Conservation (phyloP, 805 yeast species). For the Candida schatavii region DNA sequence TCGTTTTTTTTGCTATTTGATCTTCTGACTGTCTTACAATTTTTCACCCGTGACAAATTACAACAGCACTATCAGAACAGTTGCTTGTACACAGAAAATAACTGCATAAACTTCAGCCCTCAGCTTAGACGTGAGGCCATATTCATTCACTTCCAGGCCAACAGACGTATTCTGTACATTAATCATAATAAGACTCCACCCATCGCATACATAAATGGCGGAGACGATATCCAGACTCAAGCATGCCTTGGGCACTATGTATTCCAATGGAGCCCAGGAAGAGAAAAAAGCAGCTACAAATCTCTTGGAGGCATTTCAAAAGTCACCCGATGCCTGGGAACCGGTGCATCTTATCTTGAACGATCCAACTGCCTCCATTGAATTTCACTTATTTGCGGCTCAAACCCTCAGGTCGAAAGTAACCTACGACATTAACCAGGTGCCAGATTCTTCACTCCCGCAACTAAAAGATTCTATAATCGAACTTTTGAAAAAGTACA, state of each 20-base stretch:
- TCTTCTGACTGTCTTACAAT: too few species aligned
- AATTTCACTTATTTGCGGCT: constrained; percentile 77
- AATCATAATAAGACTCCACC: neutral
- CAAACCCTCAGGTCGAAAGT: constrained; percentile 87
- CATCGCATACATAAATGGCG: constrained; percentile 1
- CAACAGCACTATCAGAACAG: too few species aligned
- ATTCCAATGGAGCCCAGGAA: constrained; percentile 40
- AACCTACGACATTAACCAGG: constrained; percentile 76
- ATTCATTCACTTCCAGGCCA: neutral
- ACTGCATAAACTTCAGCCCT: too few species aligned
- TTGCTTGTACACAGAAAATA: too few species aligned
- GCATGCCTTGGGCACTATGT: constrained; percentile 48
- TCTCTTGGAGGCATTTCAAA: constrained; percentile 78
- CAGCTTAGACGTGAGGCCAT: too few species aligned
- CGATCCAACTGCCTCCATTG: constrained; percentile 37
- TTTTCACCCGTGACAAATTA: too few species aligned
- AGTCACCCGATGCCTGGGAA: constrained; percentile 80
- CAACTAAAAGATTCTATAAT: constrained; percentile 70
- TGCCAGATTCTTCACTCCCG: constrained; percentile 55
- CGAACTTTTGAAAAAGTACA: constrained; percentile 49
- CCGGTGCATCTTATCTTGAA: constrained; percentile 55
- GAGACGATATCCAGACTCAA: constrained; percentile 20
- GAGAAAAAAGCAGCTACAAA: constrained; percentile 49
- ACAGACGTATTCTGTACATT: too few species aligned
- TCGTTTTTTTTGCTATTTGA: neutral